Percentiles rank a stretch among this genome's conserved stretches.
Evolutionary conservation across 2,329 filamentous ascomycete species (phyloP).

Genomic region (Westerdykella sp.): DNA sequence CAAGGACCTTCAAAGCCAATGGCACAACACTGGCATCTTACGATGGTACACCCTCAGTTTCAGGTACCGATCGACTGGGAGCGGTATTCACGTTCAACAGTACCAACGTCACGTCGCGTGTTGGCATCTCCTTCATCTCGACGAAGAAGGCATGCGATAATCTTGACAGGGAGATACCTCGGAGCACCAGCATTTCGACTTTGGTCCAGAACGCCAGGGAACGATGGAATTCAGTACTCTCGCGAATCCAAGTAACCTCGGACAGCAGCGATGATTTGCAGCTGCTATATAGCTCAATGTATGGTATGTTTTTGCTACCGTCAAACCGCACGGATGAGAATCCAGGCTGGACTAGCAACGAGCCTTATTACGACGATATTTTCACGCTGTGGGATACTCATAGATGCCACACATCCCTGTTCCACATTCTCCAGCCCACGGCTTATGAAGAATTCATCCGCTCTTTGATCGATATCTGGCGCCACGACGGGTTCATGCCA

Average conservation of each 20-base stretch:
- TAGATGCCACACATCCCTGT: constrained; percentile 58
- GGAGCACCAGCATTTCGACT: constrained; percentile 37
- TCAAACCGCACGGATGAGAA: constrained; percentile 68
- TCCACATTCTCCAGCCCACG: constrained; percentile 58
- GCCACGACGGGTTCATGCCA: constrained; percentile 58
- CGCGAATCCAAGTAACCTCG: constrained; percentile 57
- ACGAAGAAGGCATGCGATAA: constrained; percentile 53
- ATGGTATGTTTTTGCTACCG: constrained; percentile 63
- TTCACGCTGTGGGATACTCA: constrained; percentile 64
- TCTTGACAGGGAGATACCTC: constrained; percentile 52
- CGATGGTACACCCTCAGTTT: too few species aligned
- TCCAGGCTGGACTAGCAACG: constrained; percentile 55
- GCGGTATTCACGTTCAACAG: too few species aligned
- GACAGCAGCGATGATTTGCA: constrained; percentile 51
- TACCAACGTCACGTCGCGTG: too few species aligned
- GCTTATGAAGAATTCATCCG: constrained; percentile 61
- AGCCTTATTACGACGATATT: constrained; percentile 67
- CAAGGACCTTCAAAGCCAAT: too few species aligned
- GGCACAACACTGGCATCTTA: too few species aligned
- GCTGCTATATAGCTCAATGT: constrained; percentile 62
- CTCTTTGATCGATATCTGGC: constrained; percentile 63
- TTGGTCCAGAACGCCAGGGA: constrained; percentile 46
- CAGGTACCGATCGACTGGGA: too few species aligned
- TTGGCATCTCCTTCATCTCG: constrained; percentile 43
- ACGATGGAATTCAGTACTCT: constrained; percentile 58